Evolutionary conservation across 2,329 filamentous ascomycete genomes (phyloP).

Genomic region (Massarina eburnea): DNA sequence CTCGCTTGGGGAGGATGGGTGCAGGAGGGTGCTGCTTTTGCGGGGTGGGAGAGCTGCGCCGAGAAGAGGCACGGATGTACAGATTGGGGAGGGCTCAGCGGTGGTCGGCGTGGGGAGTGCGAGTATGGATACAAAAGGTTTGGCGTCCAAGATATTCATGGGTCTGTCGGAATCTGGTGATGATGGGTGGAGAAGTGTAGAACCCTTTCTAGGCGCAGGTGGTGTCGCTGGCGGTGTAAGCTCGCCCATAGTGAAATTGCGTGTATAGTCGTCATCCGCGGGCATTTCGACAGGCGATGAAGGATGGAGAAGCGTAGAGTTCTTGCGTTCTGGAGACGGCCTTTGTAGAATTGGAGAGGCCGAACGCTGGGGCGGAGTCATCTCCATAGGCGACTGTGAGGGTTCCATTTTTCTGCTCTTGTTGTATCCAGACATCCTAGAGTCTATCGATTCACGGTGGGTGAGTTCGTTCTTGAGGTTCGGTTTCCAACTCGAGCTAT

Average conservation of each 20-base stretch:
- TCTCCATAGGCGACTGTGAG: constrained; percentile 2
- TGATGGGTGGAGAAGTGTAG: constrained; percentile 14
- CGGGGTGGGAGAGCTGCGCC: constrained; percentile 3
- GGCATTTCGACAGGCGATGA: constrained; percentile 13
- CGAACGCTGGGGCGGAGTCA: constrained; percentile 6
- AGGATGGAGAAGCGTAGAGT: constrained; percentile 26
- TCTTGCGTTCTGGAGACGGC: constrained; percentile 7
- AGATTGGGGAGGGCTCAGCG: not conserved
- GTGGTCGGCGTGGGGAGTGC: constrained; percentile 1
- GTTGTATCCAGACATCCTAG: constrained; percentile 13
- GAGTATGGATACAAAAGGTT: constrained; percentile 5
- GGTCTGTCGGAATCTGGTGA: not conserved
- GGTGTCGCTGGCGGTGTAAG: constrained; percentile 11
- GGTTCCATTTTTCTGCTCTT: constrained; percentile 1
- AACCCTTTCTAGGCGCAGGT: constrained; percentile 5
- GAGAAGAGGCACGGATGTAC: constrained; percentile 1
- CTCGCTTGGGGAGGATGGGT: constrained; percentile 10
- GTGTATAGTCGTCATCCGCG: not conserved
- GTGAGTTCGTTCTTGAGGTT: constrained; percentile 26
- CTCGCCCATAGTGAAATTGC: not conserved
- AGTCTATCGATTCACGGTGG: constrained; percentile 14
- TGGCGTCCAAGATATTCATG: not conserved
- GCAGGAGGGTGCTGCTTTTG: constrained; percentile 13
- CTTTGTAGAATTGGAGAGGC: constrained; percentile 11
- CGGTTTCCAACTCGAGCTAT: constrained; percentile 25